Evolutionary conservation across 2,329 filamentous ascomycete genomes (phyloP), one percentile per base, ranked within the genome.

Genomic region (Paramyrothecium sp.): DNA sequence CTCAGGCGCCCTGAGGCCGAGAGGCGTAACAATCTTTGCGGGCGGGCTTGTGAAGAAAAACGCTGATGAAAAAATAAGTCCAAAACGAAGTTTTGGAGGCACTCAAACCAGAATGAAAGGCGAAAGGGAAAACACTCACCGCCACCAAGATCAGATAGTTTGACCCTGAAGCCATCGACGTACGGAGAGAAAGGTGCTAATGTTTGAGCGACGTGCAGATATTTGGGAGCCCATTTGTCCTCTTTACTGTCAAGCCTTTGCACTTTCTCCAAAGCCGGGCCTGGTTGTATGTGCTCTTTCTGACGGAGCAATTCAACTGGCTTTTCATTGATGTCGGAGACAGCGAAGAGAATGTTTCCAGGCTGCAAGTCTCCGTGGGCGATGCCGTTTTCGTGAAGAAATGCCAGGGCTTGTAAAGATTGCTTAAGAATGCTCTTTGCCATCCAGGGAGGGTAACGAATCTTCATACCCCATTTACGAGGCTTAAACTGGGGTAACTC

Each of bases 371-470:
- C 75, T 60, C 76, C 73, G 65, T 79, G 74, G 41, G 69, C 68
- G 59, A 78, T 70, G 20, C 69, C 67, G 34, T 71, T 67, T 44
- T 70, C 58, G 54, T 79, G 75, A n/a, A 80, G 64, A 60, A 67
- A 64, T 49, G 66, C 64, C 47, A 79, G 65, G 44, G 71, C 72
- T 38, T 68, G 58, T 30, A 79, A 59, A 54, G 67, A 65, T 62
- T 78, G 75, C 56, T 73, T 73, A 12, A 75, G 67, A 64, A 77
- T 75, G 19, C 30, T 56, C 63, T 75, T 79, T 13, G 76, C 76
- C 59, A 79, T 72, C 57, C 63, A 60, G 26, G 66, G 70, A 4
- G 76, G 75, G 54, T 71, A 78, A 64, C 67, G 76, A 67, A 65
- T 65, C 58, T 58, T 66, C 62, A 60, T 66, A 16, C 49, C 56